Evolutionary conservation across 2,329 filamentous ascomycete genomes (phyloP).

Genomic region (Biscogniauxia marginata): DNA sequence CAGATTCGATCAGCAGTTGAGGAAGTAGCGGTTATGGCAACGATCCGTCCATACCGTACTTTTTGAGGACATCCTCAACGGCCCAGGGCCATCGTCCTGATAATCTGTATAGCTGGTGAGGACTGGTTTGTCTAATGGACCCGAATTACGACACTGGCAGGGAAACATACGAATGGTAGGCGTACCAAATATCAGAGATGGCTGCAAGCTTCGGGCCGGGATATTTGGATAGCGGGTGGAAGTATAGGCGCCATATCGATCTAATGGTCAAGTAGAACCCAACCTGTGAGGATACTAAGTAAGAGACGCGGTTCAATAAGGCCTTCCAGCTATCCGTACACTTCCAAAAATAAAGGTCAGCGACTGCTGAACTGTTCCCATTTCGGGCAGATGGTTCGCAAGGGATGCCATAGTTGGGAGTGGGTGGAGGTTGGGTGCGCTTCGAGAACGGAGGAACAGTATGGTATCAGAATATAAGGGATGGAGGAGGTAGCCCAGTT

Average conservation of each 20-base stretch:
- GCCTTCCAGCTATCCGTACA: not conserved
- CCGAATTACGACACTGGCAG: not conserved
- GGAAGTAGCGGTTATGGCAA: not conserved
- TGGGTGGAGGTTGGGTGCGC: not conserved
- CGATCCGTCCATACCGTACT: conserved; percentile 10
- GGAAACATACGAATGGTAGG: conserved; percentile 11
- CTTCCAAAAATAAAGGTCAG: not conserved
- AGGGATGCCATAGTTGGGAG: not conserved
- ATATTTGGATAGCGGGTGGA: conserved; percentile 16
- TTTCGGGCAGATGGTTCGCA: not conserved
- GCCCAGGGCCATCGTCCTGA: conserved; percentile 17
- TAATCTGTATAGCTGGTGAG: conserved; percentile 2
- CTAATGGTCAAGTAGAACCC: not conserved
- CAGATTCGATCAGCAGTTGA: not conserved
- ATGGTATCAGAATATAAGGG: too few species aligned
- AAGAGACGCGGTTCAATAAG: not conserved
- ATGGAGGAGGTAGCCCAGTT: not conserved
- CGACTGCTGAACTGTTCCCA: not conserved
- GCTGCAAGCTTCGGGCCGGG: conserved; percentile 16
- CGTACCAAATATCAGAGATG: conserved; percentile 20
- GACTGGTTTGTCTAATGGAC: not conserved
- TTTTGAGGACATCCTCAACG: conserved; percentile 10
- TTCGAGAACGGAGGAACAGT: not conserved
- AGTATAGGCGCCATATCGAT: conserved; percentile 11
- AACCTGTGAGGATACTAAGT: not conserved